A percentile compares a stretch with the other conserved stretches of the same genome.
Evolutionary conservation across 1,284 basidiomycete species (phyloP).

Genomic region (Cerrena zonata): DNA sequence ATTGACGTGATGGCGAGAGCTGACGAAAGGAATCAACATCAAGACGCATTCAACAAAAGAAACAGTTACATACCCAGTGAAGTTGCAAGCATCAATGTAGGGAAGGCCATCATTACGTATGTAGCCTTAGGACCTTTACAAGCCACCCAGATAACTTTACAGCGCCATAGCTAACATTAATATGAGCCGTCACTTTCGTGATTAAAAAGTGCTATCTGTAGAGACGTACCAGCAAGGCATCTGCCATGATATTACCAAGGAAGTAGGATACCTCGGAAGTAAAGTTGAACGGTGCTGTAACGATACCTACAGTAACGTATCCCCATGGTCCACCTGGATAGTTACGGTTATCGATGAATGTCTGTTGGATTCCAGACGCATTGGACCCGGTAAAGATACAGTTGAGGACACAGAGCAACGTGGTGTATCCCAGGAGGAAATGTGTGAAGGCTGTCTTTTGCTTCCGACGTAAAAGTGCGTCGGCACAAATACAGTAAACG

Average conservation of each 20-base stretch:
- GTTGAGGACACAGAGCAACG: constrained; percentile 33
- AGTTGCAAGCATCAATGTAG: constrained; percentile 23
- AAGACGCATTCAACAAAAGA: neutral
- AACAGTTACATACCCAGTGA: constrained; percentile 32
- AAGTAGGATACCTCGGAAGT: too few relatives aligned
- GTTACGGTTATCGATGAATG: constrained; percentile 41
- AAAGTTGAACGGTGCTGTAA: too few relatives aligned
- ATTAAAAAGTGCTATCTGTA: too few relatives aligned
- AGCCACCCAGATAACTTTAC: constrained; percentile 41
- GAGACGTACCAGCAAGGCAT: too few relatives aligned
- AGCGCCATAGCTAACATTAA: constrained; percentile 37
- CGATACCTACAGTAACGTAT: too few relatives aligned
- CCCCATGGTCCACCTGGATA: constrained; percentile 35
- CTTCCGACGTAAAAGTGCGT: constrained; percentile 36
- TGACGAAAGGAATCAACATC: neutral
- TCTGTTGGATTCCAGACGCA: constrained; percentile 28
- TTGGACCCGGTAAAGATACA: constrained; percentile 36
- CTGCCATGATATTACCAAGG: too few relatives aligned
- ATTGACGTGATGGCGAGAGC: too few relatives aligned
- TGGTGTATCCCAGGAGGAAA: constrained; percentile 36
- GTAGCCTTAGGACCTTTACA: constrained; percentile 28
- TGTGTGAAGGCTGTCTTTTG: constrained; percentile 24
- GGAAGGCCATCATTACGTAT: constrained; percentile 30
- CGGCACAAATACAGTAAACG: constrained; percentile 32
- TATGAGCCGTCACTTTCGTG: neutral